Conservation (phyloP, 495 filamentous ascomycete species). For the Lindgomyces ingoldianus region DNA sequence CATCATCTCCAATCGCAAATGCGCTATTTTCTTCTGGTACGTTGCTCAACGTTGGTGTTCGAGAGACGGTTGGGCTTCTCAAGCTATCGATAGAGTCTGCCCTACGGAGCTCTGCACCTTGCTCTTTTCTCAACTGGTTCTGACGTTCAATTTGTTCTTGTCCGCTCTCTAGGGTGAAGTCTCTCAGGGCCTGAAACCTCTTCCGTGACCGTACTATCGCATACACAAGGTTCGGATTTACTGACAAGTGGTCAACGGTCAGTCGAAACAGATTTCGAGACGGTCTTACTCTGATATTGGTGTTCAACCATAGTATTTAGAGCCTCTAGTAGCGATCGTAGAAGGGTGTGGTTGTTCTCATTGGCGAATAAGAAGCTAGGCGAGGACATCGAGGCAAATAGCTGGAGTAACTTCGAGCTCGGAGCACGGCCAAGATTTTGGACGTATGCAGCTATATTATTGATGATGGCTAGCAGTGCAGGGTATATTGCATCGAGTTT, state of each 20-base stretch:
- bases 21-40: conserved; percentile 80
- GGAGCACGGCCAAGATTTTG: conserved; percentile 72
- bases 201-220: conserved; percentile 76
- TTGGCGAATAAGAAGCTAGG: conserved; percentile 94
- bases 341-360: conserved; percentile 82
- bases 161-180: conserved; percentile 93
- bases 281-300: conserved; percentile 72
- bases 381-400: conserved; percentile 92
- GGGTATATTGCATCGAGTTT: conserved; percentile 92
- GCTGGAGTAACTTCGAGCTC: conserved; percentile 79
- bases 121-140: conserved; percentile 72
- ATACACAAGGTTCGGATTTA: conserved; percentile 79
- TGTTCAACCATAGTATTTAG: conserved; percentile 93
- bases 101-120: conserved; percentile 48
- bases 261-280: not conserved
- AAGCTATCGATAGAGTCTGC: conserved; percentile 70
- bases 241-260: conserved; percentile 8
- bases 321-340: conserved; percentile 82
- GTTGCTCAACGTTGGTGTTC: conserved; percentile 64
- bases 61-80: conserved; percentile 62
- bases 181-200: conserved; percentile 82
- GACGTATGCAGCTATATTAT: conserved; percentile 85
- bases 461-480: conserved; percentile 86
- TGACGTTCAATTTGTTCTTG: conserved; percentile 89
- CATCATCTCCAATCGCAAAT: conserved; percentile 89